Base-by-base conservation (phyloP, 2,329 filamentous ascomycete genomes). In the Pyrenophora graminea region DNA sequence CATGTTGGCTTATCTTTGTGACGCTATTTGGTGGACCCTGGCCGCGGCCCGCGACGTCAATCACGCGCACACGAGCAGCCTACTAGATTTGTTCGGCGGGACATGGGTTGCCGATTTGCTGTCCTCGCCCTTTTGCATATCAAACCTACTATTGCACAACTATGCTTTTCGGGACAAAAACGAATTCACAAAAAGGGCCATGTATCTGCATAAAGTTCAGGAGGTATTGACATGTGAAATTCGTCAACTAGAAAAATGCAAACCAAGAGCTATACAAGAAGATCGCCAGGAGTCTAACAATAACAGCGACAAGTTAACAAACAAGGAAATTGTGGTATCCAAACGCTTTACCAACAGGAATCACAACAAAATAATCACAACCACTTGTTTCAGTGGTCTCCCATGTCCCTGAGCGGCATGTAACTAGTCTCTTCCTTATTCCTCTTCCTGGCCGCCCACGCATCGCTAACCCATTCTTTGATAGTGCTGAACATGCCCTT, bases 381-480 rank as follows among this genome's bases (percentile, higher is more conserved):
- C 17, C 21, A 15, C 43, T 12, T 17, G 15, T 18, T 13, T 17
- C 15, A 38, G n/a, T 63, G 61, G 46, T 74, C 72, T 2, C 69
- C 67, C 71, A 75, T 72, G 56, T 75, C 74, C 54, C 75, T 69
- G 48, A 80, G 51, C 44, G 74, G 77, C 51, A 80, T 75, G 68
- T 80, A 80, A 8, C 72, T 71, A n/a, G 61, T 69, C 51, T 72
- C 71, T 48, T 74, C 71, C 52, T 69, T 71, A 19, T 70, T 69
- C 51, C 69, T 69, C 59, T 66, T 70, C 61, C 66, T 69, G 45
- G 71, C 70, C 13, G 62, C 63, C 56, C 67, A 64, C 13, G 54
- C 56, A 44, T 72, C 71, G 33, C 34, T 49, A 23, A 64, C 56
- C 68, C 67, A 72, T 0, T 73, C 70, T 5, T 59, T 44, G 6